A percentile compares a stretch with the other conserved stretches of the same genome.
Evolutionary conservation across 768 basidiomycete species (phyloP).

Genomic region (Mycena amicta): DNA sequence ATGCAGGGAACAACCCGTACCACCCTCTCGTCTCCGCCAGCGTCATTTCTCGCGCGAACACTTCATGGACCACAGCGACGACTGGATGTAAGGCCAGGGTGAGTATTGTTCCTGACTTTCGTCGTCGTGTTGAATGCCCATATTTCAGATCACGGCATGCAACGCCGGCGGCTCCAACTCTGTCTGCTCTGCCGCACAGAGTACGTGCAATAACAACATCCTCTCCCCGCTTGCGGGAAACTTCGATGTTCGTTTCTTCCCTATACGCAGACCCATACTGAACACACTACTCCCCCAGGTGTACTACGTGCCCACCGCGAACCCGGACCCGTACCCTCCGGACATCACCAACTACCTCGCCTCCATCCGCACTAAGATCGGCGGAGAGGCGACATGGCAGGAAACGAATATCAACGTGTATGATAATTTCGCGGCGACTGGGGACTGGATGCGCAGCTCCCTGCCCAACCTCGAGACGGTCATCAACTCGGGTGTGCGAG

Average conservation of each 20-base stretch:
- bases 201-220: slow-evolving; percentile 59
- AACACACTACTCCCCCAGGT: slow-evolving; percentile 23
- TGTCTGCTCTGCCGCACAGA: slow-evolving; percentile 59
- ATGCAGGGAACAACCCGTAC: slow-evolving; percentile 59
- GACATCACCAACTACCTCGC: slow-evolving; percentile 35
- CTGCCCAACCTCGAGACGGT: slow-evolving; percentile 37
- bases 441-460: slow-evolving; percentile 62
- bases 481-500: slow-evolving; percentile 44
- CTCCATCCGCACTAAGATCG: slow-evolving; percentile 39
- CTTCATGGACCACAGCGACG: slow-evolving; percentile 39
- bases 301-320: slow-evolving; percentile 47
- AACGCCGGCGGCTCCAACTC: slow-evolving; percentile 48
- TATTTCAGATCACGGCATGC: slow-evolving; percentile 51
- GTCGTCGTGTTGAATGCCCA: background rate
- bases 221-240: slow-evolving; percentile 54
- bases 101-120: background rate
- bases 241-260: slow-evolving; percentile 49
- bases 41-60: slow-evolving; percentile 44
- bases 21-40: slow-evolving; percentile 51
- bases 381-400: slow-evolving; percentile 46
- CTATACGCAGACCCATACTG: background rate
- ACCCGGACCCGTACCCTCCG: slow-evolving; percentile 54
- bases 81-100: slow-evolving; percentile 57
- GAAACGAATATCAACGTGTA: slow-evolving; percentile 46
- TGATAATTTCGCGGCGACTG: slow-evolving; percentile 45